Percentiles rank a stretch among this genome's conserved stretches.
These are phyloP conservation scores for Collybiopsis confluens DNA, from an alignment of 768 basidiomycete species.

Conservation along the genomic window DNA sequence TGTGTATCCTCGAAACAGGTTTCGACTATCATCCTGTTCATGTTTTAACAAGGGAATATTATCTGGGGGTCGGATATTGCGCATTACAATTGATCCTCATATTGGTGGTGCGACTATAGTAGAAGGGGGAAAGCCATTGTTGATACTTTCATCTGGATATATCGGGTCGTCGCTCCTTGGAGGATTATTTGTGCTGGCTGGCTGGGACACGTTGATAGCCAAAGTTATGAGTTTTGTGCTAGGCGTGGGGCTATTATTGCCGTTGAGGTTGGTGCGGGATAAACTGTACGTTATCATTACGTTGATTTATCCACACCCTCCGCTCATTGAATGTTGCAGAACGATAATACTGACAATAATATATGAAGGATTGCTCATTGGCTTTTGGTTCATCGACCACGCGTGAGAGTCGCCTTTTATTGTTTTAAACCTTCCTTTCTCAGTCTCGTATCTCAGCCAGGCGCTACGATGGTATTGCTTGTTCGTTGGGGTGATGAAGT, in stretches of 20 bases:
- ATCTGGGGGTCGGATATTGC: constrained; percentile 73
- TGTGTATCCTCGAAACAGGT: constrained; percentile 30
- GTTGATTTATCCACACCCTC: too few relatives aligned
- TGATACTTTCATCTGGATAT: constrained; percentile 78
- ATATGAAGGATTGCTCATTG: constrained; percentile 84
- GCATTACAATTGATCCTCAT: constrained; percentile 82
- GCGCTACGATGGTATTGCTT: constrained; percentile 82
- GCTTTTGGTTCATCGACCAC: constrained; percentile 95
- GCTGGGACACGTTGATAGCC: constrained; percentile 85
- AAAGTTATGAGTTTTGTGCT: constrained; percentile 92
- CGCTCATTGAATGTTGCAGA: constrained; percentile 33
- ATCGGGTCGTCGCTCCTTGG: constrained; percentile 80
- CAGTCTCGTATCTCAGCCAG: constrained; percentile 38
- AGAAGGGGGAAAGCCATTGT: constrained; percentile 67
- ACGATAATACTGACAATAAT: constrained; percentile 79
- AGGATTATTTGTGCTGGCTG: constrained; percentile 76
- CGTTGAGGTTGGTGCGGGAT: constrained; percentile 81
- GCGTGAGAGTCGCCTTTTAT: constrained; percentile 46
- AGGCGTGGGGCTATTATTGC: constrained; percentile 81
- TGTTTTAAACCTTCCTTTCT: not conserved
- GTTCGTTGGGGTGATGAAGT: constrained; percentile 86
- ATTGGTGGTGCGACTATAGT: constrained; percentile 74
- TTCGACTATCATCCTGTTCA: not conserved
- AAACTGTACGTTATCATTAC: constrained; percentile 62
- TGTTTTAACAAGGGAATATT: constrained; percentile 57